Evolutionary conservation across 371 early-diverging fungal species (phyloP).

Genomic region (Syncephalastrum monosporum): DNA sequence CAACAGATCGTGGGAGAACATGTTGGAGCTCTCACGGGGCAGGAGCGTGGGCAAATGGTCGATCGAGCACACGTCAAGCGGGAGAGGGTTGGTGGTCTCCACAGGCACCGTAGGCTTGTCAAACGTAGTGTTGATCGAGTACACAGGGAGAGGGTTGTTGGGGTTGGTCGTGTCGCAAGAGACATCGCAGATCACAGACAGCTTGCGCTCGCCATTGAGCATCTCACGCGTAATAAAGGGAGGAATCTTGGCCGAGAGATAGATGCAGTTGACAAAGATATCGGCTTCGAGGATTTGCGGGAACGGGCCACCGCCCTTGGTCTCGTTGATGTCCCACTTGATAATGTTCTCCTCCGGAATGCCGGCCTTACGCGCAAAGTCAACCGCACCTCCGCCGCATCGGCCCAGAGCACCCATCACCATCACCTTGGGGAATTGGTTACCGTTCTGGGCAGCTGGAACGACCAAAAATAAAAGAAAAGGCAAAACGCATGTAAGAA

Average conservation of each 20-base stretch:
- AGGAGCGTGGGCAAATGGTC: conserved; percentile 95
- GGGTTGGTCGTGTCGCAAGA: conserved; percentile 97
- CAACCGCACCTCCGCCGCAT: conserved; percentile 91
- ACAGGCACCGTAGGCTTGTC: conserved; percentile 85
- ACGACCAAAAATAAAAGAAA: conserved; percentile 5
- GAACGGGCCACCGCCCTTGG: conserved; percentile 93
- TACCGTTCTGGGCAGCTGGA: conserved; percentile 50
- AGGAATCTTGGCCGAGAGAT: conserved; percentile 87
- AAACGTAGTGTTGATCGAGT: conserved; percentile 88
- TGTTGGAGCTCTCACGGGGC: conserved; percentile 90
- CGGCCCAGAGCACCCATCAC: conserved; percentile 98
- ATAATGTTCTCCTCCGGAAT: conserved; percentile 88
- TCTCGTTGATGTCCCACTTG: conserved; percentile 96
- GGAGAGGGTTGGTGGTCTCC: conserved; percentile 54
- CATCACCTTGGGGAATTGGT: conserved; percentile 81
- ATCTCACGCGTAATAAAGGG: conserved; percentile 88
- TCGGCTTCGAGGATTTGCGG: conserved; percentile 80
- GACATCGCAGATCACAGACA: conserved; percentile 91
- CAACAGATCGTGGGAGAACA: conserved; percentile 83
- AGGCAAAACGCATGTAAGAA: background rate
- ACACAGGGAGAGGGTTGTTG: conserved; percentile 95
- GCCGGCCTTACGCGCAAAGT: conserved; percentile 81
- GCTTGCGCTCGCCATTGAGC: conserved; percentile 67
- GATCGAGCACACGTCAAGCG: conserved; percentile 90
- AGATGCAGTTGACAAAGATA: conserved; percentile 98